These are phyloP conservation scores for Blastobotrys serpentis DNA, from an alignment of 1,139 yeast species.

Conservation along the genomic window DNA sequence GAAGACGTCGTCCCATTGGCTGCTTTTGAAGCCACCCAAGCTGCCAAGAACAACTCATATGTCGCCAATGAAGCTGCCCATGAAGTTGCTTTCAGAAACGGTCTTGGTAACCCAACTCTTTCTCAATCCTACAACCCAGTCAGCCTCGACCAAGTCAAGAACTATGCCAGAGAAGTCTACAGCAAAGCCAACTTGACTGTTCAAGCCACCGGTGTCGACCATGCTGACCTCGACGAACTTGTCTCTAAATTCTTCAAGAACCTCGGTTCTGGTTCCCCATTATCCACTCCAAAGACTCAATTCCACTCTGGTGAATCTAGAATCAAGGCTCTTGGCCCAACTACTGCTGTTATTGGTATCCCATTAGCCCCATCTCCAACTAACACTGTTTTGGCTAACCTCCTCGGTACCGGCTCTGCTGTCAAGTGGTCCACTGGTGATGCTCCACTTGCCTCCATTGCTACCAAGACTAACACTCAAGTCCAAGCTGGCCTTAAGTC, in stretches of 20 bases:
- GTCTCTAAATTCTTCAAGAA: conserved; percentile 67
- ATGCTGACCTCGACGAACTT: conserved; percentile 66
- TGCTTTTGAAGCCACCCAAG: conserved; percentile 47
- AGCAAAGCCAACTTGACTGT: conserved; percentile 69
- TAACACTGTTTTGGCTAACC: conserved; percentile 70
- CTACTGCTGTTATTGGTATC: conserved; percentile 77
- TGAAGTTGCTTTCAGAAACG: conserved; percentile 79
- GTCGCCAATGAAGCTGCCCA: conserved; percentile 78
- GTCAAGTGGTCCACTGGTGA: conserved; percentile 51
- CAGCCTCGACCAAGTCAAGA: conserved; percentile 63
- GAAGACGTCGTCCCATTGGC: conserved; percentile 86
- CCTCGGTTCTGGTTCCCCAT: conserved; percentile 58
- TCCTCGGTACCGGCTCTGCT: conserved; percentile 50
- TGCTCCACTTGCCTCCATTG: conserved; percentile 47
- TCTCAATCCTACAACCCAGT: conserved; percentile 63
- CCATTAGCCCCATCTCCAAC: conserved; percentile 71
- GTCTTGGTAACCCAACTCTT: conserved; percentile 81
- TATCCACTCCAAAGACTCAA: conserved; percentile 46
- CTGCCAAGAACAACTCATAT: conserved; percentile 52
- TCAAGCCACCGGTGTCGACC: conserved; percentile 71
- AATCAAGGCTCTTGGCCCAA: conserved; percentile 62
- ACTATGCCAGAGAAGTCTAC: conserved; percentile 68
- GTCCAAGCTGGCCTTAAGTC: conserved; percentile 58
- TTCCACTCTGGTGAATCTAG: conserved; percentile 71
- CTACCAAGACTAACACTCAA: conserved; percentile 53